Percentiles rank a stretch among this genome's conserved stretches.
phyloP scores from a whole-genome alignment of 768 basidiomycete genomes.

The Auricularia heimuer region DNA sequence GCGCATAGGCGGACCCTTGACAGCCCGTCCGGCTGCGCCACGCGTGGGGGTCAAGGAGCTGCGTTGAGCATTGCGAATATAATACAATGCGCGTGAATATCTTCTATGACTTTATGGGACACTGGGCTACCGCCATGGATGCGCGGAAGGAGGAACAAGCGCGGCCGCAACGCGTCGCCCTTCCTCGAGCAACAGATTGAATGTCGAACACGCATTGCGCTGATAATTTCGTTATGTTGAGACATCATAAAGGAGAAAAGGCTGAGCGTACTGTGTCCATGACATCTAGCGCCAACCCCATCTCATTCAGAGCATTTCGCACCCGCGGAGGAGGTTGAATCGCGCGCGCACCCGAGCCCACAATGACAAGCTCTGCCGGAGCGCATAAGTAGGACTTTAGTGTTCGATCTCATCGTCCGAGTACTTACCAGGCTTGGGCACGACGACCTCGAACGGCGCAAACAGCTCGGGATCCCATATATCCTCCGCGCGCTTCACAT shows the following conservation, averaged over 20 bases:
- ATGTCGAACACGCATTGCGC: constrained; percentile 93
- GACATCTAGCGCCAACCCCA: constrained; percentile 83
- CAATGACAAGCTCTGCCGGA: neutral
- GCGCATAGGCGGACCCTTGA: no score
- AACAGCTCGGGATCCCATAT: constrained; percentile 71
- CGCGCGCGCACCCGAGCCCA: constrained; percentile 75
- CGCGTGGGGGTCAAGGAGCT: no score
- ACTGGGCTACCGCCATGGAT: constrained; percentile 31
- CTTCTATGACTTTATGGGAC: no score
- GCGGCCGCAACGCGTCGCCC: constrained; percentile 89
- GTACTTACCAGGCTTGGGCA: constrained; percentile 56
- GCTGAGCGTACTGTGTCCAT: constrained; percentile 65
- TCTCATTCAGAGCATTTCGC: constrained; percentile 51
- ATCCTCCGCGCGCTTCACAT: constrained; percentile 49
- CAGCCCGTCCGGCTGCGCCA: no score
- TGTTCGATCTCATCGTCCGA: neutral
- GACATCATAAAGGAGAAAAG: neutral
- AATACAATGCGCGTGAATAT: no score
- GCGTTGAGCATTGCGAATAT: no score
- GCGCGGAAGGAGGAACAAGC: constrained; percentile 56
- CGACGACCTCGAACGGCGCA: constrained; percentile 68
- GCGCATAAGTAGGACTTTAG: neutral
- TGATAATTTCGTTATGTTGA: constrained; percentile 17
- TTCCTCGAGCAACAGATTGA: constrained; percentile 88
- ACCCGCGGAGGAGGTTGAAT: constrained; percentile 60